Base-by-base conservation (phyloP, 768 basidiomycete genomes). In the Porpolomopsis calyptriformis region DNA sequence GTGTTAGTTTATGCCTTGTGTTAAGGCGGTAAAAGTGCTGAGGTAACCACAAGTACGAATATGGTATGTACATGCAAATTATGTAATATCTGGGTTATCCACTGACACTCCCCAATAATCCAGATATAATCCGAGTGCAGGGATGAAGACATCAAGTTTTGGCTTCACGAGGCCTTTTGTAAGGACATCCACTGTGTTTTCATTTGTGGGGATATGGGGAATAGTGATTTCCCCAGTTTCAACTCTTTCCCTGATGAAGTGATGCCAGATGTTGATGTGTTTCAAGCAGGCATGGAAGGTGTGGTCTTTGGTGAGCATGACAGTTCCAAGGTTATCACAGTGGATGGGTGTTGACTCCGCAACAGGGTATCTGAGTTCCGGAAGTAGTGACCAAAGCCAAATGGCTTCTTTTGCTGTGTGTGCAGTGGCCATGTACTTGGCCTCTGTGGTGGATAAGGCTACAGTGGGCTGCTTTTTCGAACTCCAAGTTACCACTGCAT, bases 401-500 rank as follows among this genome's bases (percentile, higher is more conserved):
- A 69, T 11, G 1, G 55, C 59, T 49, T 72, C 60, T 41, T 63
- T 56, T 0, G 58, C 42, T 0, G 64, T 62, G 27, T 69, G 57
- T 0, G 57, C 43, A 0, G 55, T 50, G 0, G 68, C 68, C 11
- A 71, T 59, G 53, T 70, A 73, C 57, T 74, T 71, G 0, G 69
- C 65, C 50, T 76, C 68, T 2, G 58, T 60, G 0, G 64, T 69
- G 0, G 69, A 74, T 0, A 60, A 51, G 0, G 73, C 54, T 19
- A 71, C 58, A 1, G 59, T 58, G 1, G 48, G 36, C 53, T 77
- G 74, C 39, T 64, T 59, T 39, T 63, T 59, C 0, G 65, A 64
- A 19, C 53, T 54, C 72, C 74, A 77, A 2, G 59, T 51, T 4
- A 75, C 55, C 2, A 64, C 54, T 4, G 63, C 68, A 0, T 65